These are phyloP conservation scores for Penicillium macrosclerotiorum DNA, from an alignment of 495 filamentous ascomycete species.

Conservation along the genomic window DNA sequence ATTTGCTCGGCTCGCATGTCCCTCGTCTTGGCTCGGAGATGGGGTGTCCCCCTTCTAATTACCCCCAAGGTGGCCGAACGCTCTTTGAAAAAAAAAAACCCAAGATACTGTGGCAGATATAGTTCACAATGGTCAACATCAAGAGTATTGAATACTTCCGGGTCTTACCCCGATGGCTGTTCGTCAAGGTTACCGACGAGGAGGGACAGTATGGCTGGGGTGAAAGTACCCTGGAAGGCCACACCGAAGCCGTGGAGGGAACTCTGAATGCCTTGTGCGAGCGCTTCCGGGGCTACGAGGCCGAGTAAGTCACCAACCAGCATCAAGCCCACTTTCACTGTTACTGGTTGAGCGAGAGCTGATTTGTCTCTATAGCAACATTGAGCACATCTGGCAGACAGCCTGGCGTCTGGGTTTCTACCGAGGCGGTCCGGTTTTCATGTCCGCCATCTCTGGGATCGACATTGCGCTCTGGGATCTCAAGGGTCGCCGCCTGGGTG, in stretches of 20 bases:
- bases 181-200: constrained; percentile 72
- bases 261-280: constrained; percentile 65
- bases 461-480: constrained; percentile 82
- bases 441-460: constrained; percentile 73
- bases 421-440: constrained; percentile 75
- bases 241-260: constrained; percentile 73
- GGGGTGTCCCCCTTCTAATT: not conserved
- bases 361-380: constrained; percentile 51
- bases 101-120: too few relatives aligned
- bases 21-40: not conserved
- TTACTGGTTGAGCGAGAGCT: not conserved
- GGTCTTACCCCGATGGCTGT: constrained; percentile 72
- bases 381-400: constrained; percentile 79
- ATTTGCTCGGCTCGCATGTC: not conserved
- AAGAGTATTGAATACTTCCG: constrained; percentile 71
- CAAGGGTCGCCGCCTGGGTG: constrained; percentile 56
- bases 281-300: constrained; percentile 66
- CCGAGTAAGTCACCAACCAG: constrained; percentile 52
- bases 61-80: too few relatives aligned
- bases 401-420: constrained; percentile 72
- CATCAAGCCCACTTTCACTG: not conserved
- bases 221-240: constrained; percentile 73
- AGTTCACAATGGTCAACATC: constrained; percentile 66
- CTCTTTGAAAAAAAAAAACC: too few relatives aligned
- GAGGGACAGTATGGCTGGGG: constrained; percentile 70